Base-by-base conservation (phyloP, 148 eudicot species). In the Talinum fruticosum region DNA sequence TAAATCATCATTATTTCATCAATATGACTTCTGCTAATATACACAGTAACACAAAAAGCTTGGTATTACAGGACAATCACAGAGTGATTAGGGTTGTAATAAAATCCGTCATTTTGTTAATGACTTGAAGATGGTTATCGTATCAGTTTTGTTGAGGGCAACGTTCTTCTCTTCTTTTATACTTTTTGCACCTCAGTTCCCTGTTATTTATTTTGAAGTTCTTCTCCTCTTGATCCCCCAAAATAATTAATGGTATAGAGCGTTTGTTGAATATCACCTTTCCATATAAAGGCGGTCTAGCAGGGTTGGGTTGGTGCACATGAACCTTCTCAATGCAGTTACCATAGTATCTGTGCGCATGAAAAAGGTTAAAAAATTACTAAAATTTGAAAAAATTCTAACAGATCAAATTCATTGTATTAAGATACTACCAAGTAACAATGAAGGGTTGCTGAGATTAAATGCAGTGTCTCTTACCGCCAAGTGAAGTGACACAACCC, bases 311-410 rank as follows among this genome's bases (percentile, higher is more conserved):
- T 28, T 8, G 24, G 33, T 76, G 79, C 47, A 76, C 2, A 24
- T 68, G 51, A 15, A 76, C 19, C 8, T 6, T 15, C 49, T 68
- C 65, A 51, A 76, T 67, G 73, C 66, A 76, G 45, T 49, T 10
- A 14, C 73, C 79, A 45, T 32, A 76, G 30, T 14, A 5, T 34
- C 79, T 76, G 79, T 23, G 26, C 6, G 37, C 73, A 76, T 66
- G 36, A 8, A 66, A 24, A 10, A 67, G 13, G 19, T 10, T 6
- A 3, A 15, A 51, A 49, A 33, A 34, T 67, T 76, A 28, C 4
- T 28, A 23, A 36, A 28, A 62, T 12, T 23, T 2, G 19, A 18
- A 8, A 23, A 54, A 19, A 23, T 54, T 1, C 1, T n/a, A n/a
- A n/a, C 66, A 62, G 66, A 28, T 28, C 12, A 28, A 28, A 62